A percentile compares a stretch with the other conserved stretches of the same genome.
Evolutionary conservation across 2,329 filamentous ascomycete genomes (phyloP).

Genomic region (Trichophyton equinum): DNA sequence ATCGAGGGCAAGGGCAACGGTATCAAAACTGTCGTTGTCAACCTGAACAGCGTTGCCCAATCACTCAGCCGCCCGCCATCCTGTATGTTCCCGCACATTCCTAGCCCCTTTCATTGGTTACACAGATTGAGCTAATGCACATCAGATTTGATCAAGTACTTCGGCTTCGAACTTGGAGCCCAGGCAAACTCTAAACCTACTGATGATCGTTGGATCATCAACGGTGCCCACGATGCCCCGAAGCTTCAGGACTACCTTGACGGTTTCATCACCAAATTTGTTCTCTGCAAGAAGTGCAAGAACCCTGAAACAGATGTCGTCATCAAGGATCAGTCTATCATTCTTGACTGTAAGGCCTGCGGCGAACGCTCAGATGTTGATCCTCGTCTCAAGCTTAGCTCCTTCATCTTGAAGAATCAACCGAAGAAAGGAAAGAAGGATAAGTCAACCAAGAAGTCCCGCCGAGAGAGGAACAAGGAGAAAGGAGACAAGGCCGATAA

Average conservation of each 20-base stretch:
- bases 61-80: conserved; percentile 84
- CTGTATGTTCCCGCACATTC: conserved; percentile 33
- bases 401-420: conserved; percentile 94
- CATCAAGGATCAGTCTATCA: conserved; percentile 85
- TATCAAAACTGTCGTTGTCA: conserved; percentile 98
- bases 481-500: conserved; percentile 33
- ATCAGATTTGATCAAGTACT: conserved; percentile 90
- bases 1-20: conserved; percentile 99
- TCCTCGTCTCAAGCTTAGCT: conserved; percentile 84
- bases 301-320: conserved; percentile 95
- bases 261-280: conserved; percentile 96
- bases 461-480: conserved; percentile 65
- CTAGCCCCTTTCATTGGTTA: neutral
- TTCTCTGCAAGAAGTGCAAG: conserved; percentile 99
- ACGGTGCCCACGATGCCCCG: conserved; percentile 84
- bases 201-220: conserved; percentile 99
- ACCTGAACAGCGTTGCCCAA: conserved; percentile 82
- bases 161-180: conserved; percentile 95
- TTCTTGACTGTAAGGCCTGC: conserved; percentile 97
- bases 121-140: conserved; percentile 5
- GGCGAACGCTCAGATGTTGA: conserved; percentile 88
- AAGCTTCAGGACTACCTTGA: conserved; percentile 98
- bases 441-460: conserved; percentile 87
- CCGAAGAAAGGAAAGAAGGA: conserved; percentile 86
- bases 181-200: conserved; percentile 96